Evolutionary conservation across 2,329 filamentous ascomycete species (phyloP).

Genomic region (Claviceps humidiphila): DNA sequence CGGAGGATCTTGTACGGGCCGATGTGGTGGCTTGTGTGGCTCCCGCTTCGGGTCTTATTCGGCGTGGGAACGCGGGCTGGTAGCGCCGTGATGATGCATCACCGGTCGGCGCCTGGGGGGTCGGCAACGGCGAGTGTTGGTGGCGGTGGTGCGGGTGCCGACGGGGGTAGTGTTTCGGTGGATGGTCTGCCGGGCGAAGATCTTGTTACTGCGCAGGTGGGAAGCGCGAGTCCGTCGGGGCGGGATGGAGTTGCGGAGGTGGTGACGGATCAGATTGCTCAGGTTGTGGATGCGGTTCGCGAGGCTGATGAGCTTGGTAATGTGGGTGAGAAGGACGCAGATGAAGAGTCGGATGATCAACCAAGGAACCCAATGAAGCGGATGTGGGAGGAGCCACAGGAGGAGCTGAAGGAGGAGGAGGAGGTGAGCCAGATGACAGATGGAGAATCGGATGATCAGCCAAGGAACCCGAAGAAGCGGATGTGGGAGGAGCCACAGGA

Average conservation of each 20-base stretch:
- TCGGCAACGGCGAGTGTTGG: conserved; percentile 14
- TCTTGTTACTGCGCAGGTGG: conserved; percentile 37
- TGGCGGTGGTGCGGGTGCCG: conserved; percentile 7
- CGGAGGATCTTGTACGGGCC: conserved; percentile 78
- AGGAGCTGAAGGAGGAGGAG: not conserved
- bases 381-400: conserved; percentile 14
- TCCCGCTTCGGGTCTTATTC: conserved; percentile 60
- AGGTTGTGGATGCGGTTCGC: conserved; percentile 36
- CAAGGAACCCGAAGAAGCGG: conserved; percentile 16
- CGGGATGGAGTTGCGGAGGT: conserved; percentile 19
- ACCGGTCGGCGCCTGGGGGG: conserved; percentile 12
- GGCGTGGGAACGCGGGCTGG: conserved; percentile 43
- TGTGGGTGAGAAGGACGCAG: conserved; percentile 9
- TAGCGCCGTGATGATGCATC: conserved; percentile 30
- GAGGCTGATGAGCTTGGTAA: conserved; percentile 16
- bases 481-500: conserved; percentile 14
- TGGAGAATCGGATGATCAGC: conserved; percentile 4
- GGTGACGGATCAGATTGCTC: conserved; percentile 40
- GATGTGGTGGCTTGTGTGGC: conserved; percentile 75
- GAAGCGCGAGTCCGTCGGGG: conserved; percentile 10
- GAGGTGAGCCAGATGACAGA: conserved; percentile 3
- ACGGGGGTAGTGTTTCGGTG: conserved; percentile 15
- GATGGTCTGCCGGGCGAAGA: conserved; percentile 26
- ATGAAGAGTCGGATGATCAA: conserved; percentile 4
- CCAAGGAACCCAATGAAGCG: conserved; percentile 17